Evolutionary conservation across 1,284 basidiomycete genomes (phyloP), one percentile per base, ranked within the genome.

Genomic region (Ceratobasidium sp.): DNA sequence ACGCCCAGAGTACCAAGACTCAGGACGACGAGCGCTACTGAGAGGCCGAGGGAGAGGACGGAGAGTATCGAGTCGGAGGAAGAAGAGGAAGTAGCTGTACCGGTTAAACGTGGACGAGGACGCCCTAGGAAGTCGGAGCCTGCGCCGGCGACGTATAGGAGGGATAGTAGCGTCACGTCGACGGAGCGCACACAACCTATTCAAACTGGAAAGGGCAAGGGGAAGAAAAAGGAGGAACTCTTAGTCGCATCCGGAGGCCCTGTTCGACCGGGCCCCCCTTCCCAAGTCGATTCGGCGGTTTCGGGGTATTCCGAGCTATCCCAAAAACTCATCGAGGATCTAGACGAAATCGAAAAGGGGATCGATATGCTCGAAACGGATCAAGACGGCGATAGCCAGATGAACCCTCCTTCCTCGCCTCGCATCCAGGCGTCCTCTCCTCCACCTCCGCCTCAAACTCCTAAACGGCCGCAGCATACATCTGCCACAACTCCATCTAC

Each of bases 51-150:
- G 33, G 47, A 41, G 31, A 56, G 45, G 5, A 59, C 53, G 22
- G 31, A 47, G 19, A 50, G 45, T 44, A 31, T 29, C 11, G 66
- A 71, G 53, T 56, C 57, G 17, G 69, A 72, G 15, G 29, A 44
- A 9, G 44, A 50, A 45, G 44, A 41, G 2, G 15, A 48, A 29
- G 11, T 41, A 11, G 36, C 11, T 41, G 17, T 31, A 19, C 69
- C 69, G 29, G 45, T 22, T 17, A 72, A 72, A 24, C 69, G 69
- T 50, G 69, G 69, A 15, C 44, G 69, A 19, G 69, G 69, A 1
- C 29, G 69, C 1, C 69, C 69, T n/a, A 56, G 69, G 14, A 72
- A 72, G 50, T 72, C 69, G 6, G 69, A 60, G 51, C 69, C 69
- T 41, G 31, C 56, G 17, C 57, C 44, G 27, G 33, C 14, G 29